Conservation (phyloP, 202 grass and related monocot species). For the Hordeum pubiflorum region DNA sequence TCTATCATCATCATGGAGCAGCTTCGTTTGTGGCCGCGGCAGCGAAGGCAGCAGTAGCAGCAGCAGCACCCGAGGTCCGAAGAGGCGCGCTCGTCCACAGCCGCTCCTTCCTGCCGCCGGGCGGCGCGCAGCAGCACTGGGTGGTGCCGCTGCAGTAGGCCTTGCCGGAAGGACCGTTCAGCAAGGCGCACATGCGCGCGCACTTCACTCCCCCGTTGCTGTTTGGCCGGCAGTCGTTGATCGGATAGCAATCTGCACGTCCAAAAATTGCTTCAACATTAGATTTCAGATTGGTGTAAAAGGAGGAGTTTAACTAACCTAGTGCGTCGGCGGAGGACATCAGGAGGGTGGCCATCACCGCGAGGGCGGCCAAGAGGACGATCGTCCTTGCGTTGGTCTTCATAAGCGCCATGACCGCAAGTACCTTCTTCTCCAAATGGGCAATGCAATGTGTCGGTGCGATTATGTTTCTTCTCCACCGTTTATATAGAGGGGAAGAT, state of each 20-base stretch:
- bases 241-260: background rate
- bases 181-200: background rate
- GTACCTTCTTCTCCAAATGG: background rate
- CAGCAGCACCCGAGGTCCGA: background rate
- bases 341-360: background rate
- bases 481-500: background rate
- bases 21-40: background rate
- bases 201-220: background rate
- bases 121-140: background rate
- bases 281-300: background rate
- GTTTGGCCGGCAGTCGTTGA: background rate
- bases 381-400: background rate
- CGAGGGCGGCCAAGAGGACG: background rate
- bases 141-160: background rate
- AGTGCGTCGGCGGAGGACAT: background rate
- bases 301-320: background rate
- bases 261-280: background rate
- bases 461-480: background rate
- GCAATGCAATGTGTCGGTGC: background rate
- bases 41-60: too few species aligned
- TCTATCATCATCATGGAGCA: background rate
- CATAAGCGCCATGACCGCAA: background rate
- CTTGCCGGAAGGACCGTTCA: background rate
- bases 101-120: too few species aligned
- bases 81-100: background rate